Evolutionary conservation across 176 grass and related monocot species (phyloP).

Genomic region (barley (Hordeum vulgare)): DNA sequence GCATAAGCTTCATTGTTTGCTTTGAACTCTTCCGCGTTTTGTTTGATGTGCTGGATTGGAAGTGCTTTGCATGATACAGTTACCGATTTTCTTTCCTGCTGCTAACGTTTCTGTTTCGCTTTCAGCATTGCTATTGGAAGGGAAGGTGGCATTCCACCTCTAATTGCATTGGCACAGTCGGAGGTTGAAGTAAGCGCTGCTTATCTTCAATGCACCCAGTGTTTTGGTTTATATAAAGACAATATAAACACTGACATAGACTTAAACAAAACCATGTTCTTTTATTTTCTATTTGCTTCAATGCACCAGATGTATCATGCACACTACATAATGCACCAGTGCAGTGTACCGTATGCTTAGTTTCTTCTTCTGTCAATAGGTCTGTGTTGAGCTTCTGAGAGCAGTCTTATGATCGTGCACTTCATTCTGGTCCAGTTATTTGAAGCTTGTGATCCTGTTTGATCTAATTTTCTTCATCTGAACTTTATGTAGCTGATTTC

Average conservation of each 20-base stretch:
- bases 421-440: not conserved
- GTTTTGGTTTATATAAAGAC: not conserved
- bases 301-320: not conserved
- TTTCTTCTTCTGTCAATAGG: not conserved
- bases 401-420: not conserved
- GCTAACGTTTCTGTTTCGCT: slow-evolving; percentile 22
- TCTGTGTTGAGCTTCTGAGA: not conserved
- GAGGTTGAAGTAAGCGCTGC: slow-evolving; percentile 78
- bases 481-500: not conserved
- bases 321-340: not conserved
- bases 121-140: slow-evolving; percentile 93
- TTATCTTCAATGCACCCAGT: not conserved
- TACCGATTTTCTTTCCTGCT: not conserved
- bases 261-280: not conserved
- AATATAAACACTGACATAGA: not conserved
- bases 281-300: not conserved
- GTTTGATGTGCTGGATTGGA: not conserved
- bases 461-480: not conserved
- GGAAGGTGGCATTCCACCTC: slow-evolving; percentile 82
- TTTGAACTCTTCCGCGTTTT: not conserved
- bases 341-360: not conserved
- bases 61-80: not conserved
- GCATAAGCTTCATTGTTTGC: not conserved
- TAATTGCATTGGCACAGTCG: slow-evolving; percentile 83
- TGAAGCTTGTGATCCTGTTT: not conserved